Evolutionary conservation across 2,329 filamentous ascomycete species (phyloP).

Genomic region (Ophiostoma ips): DNA sequence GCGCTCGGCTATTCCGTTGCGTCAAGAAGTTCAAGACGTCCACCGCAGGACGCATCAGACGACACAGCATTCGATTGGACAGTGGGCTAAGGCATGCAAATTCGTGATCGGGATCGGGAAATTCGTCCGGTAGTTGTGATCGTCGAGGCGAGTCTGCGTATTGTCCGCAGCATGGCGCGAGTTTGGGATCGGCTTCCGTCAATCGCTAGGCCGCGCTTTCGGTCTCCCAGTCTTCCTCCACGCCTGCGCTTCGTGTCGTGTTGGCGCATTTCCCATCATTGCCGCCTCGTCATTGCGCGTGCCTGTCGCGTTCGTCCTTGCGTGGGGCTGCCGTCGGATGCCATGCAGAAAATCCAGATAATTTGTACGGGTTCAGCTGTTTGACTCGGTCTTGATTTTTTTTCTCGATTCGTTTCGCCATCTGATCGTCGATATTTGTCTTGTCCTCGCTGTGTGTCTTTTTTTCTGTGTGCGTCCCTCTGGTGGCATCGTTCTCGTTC

Average conservation of each 20-base stretch:
- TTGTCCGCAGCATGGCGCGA: too few species aligned
- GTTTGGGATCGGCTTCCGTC: too few species aligned
- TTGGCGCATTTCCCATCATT: neutral
- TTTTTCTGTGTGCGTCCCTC: neutral
- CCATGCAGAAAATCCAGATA: neutral
- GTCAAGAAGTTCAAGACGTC: neutral
- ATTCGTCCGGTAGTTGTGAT: too few species aligned
- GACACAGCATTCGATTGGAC: too few species aligned
- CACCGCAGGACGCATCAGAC: too few species aligned
- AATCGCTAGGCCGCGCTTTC: too few species aligned
- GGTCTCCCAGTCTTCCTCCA: too few species aligned
- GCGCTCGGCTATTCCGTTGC: neutral
- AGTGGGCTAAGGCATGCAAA: too few species aligned
- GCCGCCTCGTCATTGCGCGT: neutral
- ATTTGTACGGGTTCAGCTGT: neutral
- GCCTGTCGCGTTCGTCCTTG: neutral
- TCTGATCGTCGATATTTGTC: neutral
- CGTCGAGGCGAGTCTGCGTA: too few species aligned
- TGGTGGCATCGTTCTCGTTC: conserved; percentile 7
- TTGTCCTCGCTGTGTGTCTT: neutral
- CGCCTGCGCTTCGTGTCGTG: too few species aligned
- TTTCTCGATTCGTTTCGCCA: neutral
- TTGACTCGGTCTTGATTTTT: too few species aligned
- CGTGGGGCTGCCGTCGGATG: neutral
- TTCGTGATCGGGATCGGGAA: too few species aligned